Evolutionary conservation across 2,329 filamentous ascomycete genomes (phyloP), one percentile per base, ranked within the genome.

Genomic region (Fusarium lyarnte): DNA sequence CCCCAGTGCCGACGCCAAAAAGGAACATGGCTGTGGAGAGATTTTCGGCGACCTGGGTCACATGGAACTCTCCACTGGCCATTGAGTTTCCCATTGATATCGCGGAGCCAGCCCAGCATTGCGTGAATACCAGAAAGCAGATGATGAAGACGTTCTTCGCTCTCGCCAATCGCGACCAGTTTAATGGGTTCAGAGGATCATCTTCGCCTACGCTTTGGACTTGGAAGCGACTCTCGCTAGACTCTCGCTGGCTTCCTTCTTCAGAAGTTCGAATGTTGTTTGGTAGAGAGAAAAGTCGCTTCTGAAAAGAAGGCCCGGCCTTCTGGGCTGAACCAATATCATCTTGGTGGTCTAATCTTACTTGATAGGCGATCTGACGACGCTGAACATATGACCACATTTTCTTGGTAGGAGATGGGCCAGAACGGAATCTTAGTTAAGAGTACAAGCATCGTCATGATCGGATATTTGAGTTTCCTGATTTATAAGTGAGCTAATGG

Each of bases 21-120:
- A 83, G 68, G 23, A 78, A 80, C 5, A 79, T 39, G 0, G 77
- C 73, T 38, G 82, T 88, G 2, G 84, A 83, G 29, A 88, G 74
- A n/a, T 82, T 85, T 73, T 84, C 87, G 2, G 83, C 83, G 2
- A 87, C 84, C 36, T 86, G 80, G 36, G 83, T 83, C 1, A 88
- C 85, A 4, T 82, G 81, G 62, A 87, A 85, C 1, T 84, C 83
- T 23, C 68, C 71, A 2, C 82, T 81, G 0, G 84, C 86, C 69
- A 81, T 1, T 78, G 79, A 4, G 85, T 66, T 5, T 83, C 84
- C 8, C 84, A 66, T 88, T 84, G 55, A 89, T 86, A 0, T 86
- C 0, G 87, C 86, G 4, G 84, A 80, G 5, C 84, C 84, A 2
- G 88, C 85, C 45, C 39, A 81, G 85, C 43, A 53, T 89, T 85